Evolutionary conservation across 1,284 basidiomycete species (phyloP).

Genomic region (Sporisorium reilianum): DNA sequence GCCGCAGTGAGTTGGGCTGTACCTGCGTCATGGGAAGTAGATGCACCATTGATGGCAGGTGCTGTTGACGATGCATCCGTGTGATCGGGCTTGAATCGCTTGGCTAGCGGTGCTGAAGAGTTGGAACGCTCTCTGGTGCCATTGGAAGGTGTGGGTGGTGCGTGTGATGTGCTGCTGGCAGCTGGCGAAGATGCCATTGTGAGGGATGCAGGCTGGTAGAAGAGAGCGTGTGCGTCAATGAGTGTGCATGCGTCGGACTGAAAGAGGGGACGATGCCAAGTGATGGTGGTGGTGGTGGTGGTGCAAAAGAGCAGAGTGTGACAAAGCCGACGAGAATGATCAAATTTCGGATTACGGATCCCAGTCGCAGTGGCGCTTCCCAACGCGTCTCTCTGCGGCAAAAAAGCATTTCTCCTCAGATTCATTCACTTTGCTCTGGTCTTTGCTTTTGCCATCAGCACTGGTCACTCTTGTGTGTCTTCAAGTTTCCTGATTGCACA

Average conservation of each 20-base stretch:
- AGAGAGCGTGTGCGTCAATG: too few relatives aligned
- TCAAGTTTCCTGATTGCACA: too few relatives aligned
- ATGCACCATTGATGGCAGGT: slow-evolving; percentile 18
- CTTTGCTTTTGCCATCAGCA: too few relatives aligned
- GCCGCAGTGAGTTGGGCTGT: slow-evolving; percentile 10
- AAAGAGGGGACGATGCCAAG: background rate
- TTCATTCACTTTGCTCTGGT: too few relatives aligned
- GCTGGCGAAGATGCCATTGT: slow-evolving; percentile 38
- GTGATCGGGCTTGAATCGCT: slow-evolving; percentile 43
- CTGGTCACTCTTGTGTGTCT: too few relatives aligned
- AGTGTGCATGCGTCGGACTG: too few relatives aligned
- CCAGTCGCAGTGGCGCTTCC: too few relatives aligned
- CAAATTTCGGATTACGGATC: too few relatives aligned
- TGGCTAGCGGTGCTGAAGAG: slow-evolving; percentile 33
- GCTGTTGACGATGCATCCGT: slow-evolving; percentile 17
- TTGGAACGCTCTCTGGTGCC: slow-evolving; percentile 30
- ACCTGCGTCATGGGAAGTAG: slow-evolving; percentile 9
- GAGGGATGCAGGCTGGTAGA: too few relatives aligned
- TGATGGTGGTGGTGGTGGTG: slow-evolving; percentile 1
- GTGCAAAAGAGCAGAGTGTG: background rate
- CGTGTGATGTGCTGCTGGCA: slow-evolving; percentile 24
- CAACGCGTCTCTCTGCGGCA: too few relatives aligned
- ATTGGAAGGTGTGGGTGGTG: slow-evolving; percentile 15
- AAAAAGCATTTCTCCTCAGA: too few relatives aligned
- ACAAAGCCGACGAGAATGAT: too few relatives aligned